Conservation (phyloP, 441 rosid genomes). For the Adansonia madagascariensis region DNA sequence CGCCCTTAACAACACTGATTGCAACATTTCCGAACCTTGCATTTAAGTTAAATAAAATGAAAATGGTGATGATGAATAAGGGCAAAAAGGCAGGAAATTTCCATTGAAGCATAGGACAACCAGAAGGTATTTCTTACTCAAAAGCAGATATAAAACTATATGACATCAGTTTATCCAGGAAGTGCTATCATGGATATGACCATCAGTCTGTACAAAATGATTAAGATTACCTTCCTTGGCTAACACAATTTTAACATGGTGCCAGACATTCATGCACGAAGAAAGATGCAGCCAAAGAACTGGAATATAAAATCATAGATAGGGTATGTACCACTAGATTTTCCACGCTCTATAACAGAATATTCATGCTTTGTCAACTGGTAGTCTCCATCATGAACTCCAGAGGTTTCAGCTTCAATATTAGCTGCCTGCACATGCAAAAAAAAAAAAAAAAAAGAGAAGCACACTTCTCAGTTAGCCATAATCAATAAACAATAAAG, state of each 20-base stretch:
- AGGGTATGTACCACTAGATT: conserved; percentile 66
- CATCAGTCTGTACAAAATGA: neutral
- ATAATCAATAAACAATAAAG: neutral
- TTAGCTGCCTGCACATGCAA: conserved; percentile 69
- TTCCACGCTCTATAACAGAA: conserved; percentile 66
- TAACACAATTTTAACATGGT: neutral
- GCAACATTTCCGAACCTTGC: neutral
- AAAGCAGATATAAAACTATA: neutral
- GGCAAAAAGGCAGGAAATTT: neutral
- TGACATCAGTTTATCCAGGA: neutral
- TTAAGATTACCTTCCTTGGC: conserved; percentile 9
- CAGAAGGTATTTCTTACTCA: neutral
- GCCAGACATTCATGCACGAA: neutral
- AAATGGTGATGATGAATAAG: neutral
- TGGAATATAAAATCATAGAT: neutral
- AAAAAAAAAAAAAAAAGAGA: neutral
- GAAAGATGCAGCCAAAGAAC: conserved; percentile 19
- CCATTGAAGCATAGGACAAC: neutral
- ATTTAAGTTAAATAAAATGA: conserved; percentile 3
- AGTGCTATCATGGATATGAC: neutral
- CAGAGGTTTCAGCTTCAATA: conserved; percentile 73
- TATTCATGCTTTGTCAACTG: conserved; percentile 65
- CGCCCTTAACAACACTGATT: neutral
- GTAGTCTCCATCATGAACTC: conserved; percentile 65
- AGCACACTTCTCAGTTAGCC: neutral